These are phyloP conservation scores for Penicillium steckii DNA, from an alignment of 495 filamentous ascomycete species.

Conservation along the genomic window DNA sequence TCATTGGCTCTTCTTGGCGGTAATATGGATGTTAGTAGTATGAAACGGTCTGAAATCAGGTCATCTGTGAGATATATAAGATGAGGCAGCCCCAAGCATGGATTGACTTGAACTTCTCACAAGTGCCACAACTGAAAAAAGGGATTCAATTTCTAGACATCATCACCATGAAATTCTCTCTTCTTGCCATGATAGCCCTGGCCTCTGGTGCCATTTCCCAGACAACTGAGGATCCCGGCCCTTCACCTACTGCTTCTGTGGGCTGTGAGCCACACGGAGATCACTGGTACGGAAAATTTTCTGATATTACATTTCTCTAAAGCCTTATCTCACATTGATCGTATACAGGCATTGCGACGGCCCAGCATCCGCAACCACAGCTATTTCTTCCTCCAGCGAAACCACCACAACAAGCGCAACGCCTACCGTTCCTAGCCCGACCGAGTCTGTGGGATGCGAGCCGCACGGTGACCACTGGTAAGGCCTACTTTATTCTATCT, in stretches of 20 bases:
- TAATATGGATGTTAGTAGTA: neutral
- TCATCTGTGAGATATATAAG: neutral
- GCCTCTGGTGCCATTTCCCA: conserved; percentile 11
- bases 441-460: conserved; percentile 28
- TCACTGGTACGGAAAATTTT: conserved; percentile 32
- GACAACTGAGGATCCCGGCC: conserved; percentile 15
- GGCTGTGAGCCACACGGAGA: conserved; percentile 34
- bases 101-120: too few species aligned
- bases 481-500: neutral
- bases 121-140: neutral
- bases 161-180: neutral
- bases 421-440: conserved; percentile 20
- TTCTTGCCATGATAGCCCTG: conserved; percentile 19
- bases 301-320: neutral
- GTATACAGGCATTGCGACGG: conserved; percentile 8
- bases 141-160: neutral
- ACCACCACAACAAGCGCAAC: conserved; percentile 2
- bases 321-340: neutral
- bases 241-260: conserved; percentile 29
- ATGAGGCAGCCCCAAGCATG: too few species aligned
- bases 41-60: neutral
- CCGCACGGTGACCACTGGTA: conserved; percentile 34
- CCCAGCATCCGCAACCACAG: conserved; percentile 15
- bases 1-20: neutral
- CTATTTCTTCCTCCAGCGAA: conserved; percentile 1